Base-by-base conservation (phyloP, 305 asterid species). In the Petunia hybrid region DNA sequence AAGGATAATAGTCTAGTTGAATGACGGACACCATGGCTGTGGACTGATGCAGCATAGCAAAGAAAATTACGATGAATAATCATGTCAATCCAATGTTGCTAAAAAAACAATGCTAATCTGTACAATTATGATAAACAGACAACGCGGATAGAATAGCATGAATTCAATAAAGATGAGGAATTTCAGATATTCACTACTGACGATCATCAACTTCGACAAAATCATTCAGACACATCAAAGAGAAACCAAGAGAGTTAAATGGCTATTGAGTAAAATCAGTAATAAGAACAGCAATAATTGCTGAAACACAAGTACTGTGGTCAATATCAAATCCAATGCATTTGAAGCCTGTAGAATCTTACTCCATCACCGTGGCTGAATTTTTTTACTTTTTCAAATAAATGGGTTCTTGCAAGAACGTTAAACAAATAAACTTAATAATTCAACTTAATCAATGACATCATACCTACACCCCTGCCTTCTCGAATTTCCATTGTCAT, bases 401-500 rank as follows among this genome's bases (percentile, higher is more conserved):
- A 4, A 51, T 35, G 78, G 63, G 62, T 2, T 3, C 78, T 14
- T 35, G 51, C 61, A 51, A 51, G 78, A 73, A 42, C 36, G 46
- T 42, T 46, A 10, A 46, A 45, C 36, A 56, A 31, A 71, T 31
- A 35, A 46, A 51, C 46, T 51, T 36, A 60, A 48, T 71, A 10
- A 73, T 73, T 73, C 14, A 48, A 8, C 74, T 8, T 42, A 42
- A 78, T 56, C 13, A n/a, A 69, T 57, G 35, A 36, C 8, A 39
- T 67, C 89, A 80, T 93, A 97, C 99, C 99, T 84, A 97, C 99
- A 80, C 99, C 99, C 80, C 99, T 98, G 57, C 99, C 99, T 92
- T 97, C 99, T 69, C 99, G 93, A 86, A 97, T 97, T 90, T 94
- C 99, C 99, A 97, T 97, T 60, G 99, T 97, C 99, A 97, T 97